Base-by-base conservation (phyloP, 139 green algal species). In the Coccomyxa sp. region DNA sequence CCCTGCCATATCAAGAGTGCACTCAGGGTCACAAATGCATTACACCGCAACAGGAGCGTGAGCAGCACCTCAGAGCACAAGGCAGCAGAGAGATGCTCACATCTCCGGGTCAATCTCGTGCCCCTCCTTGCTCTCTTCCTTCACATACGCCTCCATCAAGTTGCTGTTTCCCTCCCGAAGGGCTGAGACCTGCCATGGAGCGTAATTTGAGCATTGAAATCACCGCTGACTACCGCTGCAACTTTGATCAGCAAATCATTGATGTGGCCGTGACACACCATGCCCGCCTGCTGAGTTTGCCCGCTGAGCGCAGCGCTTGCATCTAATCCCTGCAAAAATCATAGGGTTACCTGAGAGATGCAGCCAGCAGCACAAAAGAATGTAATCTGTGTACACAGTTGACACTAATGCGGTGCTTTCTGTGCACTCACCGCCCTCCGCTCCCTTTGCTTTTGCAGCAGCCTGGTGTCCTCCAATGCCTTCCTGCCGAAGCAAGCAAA, bases 381-480 rank as follows among this genome's bases (percentile, higher is more conserved):
- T 51, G 38, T 51, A 51, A 51, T 51, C 7, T 51, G 38, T 51
- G 38, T 51, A 7, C 38, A 51, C n/a, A 51, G 38, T 51, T 51
- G 38, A 7, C 38, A 51, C 38, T 51, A 51, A 51, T 7, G 38
- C 38, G 38, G 38, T 51, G 38, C 38, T 51, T 51, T 51, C 38
- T 51, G 38, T 51, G 38, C 38, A 71, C 18, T n/a, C 74, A 76
- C 79, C 59, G 79, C 15, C 78, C 79, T 25, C 15, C 67, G 58
- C 79, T 90, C 90, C 13, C 92, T 88, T 82, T 91, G 89, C 76
- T 88, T 90, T 67, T 95, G 92, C 80, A 95, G 67, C 23, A 93
- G 84, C 81, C 89, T 91, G 38, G 91, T 86, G 18, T 93, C 92
- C 58, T 95, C 84, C 58, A 91, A 57, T 17, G 60, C 31, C 11